Evolutionary conservation across 805 yeast genomes (phyloP), one percentile per base, ranked within the genome.

Genomic region (Candida broadrunensis): DNA sequence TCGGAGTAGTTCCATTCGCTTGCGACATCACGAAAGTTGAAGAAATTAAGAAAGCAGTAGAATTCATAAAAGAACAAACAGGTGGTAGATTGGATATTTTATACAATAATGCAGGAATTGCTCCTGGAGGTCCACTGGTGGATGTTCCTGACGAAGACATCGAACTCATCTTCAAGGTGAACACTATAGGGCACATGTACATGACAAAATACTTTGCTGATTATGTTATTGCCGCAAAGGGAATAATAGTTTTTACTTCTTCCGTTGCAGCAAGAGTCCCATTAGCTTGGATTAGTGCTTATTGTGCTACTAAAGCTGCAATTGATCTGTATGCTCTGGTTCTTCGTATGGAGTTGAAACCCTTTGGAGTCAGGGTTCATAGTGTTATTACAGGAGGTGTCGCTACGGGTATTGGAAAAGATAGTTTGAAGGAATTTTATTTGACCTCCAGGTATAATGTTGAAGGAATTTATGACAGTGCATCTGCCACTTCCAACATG

Each of bases 41-140:
- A 9, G 55, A 60, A 8, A 57, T 67, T 18, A 44, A 50, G 14
- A 38, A 45, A 14, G 58, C 58, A 1, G 60, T 54, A 4, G 48
- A 49, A 3, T 32, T 44, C 1, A 46, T 65, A 13, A 49, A 45
- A 12, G 39, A 44, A 14, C 50, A 57, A 29, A 60, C 66, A 15
- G 63, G 57, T 4, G 73, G 69, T 3, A 44, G 46, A 20, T 46
- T 72, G 23, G 66, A 70, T 38, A 45, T 67, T 4, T 52, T 72
- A 30, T 70, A 62, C 50, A 64, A 70, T 46, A 72, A 71, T 43
- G 76, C 75, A 5, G 75, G 76, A 0, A 53, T 61, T 26, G 46
- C 49, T 18, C 34, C 29, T 34, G 62, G 52, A 39, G 61, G 61
- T 2, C 59, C 73, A 0, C 52, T 64, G 12, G 48, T 59, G 5